These are phyloP conservation scores for Diaporthe sp. DNA, from an alignment of 2,329 filamentous ascomycete species.

Conservation along the genomic window DNA sequence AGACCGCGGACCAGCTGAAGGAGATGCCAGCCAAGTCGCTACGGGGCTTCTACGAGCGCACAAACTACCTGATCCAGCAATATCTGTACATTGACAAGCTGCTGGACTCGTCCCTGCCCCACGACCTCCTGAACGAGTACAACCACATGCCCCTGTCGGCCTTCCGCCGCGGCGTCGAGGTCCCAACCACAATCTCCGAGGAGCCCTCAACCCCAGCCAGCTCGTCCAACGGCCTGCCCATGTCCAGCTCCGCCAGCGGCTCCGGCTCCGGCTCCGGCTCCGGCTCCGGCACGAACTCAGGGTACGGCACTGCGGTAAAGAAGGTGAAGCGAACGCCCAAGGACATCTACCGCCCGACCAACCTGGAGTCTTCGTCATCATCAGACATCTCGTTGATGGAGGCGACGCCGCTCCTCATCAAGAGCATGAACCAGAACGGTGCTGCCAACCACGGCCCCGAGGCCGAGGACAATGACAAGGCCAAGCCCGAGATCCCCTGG, in stretches of 20 bases:
- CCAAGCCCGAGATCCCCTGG: constrained; percentile 72
- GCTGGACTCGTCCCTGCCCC: constrained; percentile 91
- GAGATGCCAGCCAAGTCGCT: constrained; percentile 74
- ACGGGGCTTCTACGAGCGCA: constrained; percentile 88
- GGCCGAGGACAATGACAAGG: constrained; percentile 53
- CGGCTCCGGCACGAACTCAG: not conserved
- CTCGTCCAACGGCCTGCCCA: constrained; percentile 41
- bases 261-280: constrained; percentile 21
- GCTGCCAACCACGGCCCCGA: constrained; percentile 57
- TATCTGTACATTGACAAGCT: constrained; percentile 94
- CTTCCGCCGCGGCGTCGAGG: constrained; percentile 64
- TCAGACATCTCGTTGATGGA: constrained; percentile 1
- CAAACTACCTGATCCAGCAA: constrained; percentile 88
- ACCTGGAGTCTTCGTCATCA: constrained; percentile 25
- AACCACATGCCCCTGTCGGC: constrained; percentile 69
- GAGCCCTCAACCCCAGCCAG: constrained; percentile 57
- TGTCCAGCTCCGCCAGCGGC: constrained; percentile 37
- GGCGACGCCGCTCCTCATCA: constrained; percentile 5
- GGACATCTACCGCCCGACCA: constrained; percentile 72
- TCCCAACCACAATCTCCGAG: constrained; percentile 82
- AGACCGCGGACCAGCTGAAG: constrained; percentile 78
- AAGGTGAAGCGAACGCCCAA: constrained; percentile 83
- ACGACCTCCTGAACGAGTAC: constrained; percentile 92
- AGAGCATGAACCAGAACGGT: constrained; percentile 50
- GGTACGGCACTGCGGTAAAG: constrained; percentile 44